Base-by-base conservation (phyloP, 345 rosid species). In the Gossypium raimondii region DNA sequence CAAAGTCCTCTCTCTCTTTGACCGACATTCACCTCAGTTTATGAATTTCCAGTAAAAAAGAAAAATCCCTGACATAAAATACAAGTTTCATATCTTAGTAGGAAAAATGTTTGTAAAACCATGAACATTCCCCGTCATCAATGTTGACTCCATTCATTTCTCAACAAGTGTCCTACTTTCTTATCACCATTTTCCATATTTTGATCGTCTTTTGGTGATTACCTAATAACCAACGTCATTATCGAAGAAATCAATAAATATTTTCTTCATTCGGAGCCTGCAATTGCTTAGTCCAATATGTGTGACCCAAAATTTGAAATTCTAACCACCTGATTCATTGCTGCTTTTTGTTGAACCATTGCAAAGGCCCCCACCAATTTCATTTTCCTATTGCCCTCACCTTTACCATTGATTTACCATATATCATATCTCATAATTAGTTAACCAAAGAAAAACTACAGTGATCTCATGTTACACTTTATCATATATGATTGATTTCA, bases 291-390 rank as follows among this genome's bases (percentile, higher is more conserved):
- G 66, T 11, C 11, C 29, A 67, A 27, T 66, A 65, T 56, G 69
- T 45, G 66, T 38, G 73, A 75, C 53, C 25, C 70, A 51, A 25
- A 4, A n/a, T 60, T 64, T 50, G 27, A 73, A 72, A 59, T 76
- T 76, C 76, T 29, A 12, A 14, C 27, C 44, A 44, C 75, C 75
- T 52, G 27, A 20, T 20, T 57, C 61, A 20, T 57, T 57, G 76
- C 63, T 75, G 76, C 63, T 72, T 75, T 65, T 65, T 57, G 58
- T 75, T 75, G 78, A 75, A 75, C 70, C 56, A 61, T 22, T 43
- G 14, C 53, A 22, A 14, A 14, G 57, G 73, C 50, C 76, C 82
- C 64, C 75, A 75, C 63, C 22, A 1, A 48, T 34, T 13, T 8
- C 18, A 20, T 55, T 56, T 62, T 71, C 27, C 47, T 44, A n/a